phyloP scores from a whole-genome alignment of 257 asterid genomes.

The Hygrophila difformis region DNA sequence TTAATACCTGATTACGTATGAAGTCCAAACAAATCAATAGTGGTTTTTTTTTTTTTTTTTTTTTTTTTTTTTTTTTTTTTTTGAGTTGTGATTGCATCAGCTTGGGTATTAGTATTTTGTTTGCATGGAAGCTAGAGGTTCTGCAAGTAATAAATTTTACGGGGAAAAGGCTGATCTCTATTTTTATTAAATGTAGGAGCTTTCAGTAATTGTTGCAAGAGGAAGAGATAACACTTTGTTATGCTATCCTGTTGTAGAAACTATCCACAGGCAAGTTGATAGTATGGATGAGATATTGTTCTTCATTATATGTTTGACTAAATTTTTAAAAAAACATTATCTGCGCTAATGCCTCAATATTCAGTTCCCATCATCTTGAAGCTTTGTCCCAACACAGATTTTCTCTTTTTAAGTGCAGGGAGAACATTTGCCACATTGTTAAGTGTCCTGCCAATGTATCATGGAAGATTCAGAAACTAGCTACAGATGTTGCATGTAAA shows the following conservation, averaged over 20 bases:
- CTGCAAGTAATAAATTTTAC: not conserved
- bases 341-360: too few relatives aligned
- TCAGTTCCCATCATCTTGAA: too few relatives aligned
- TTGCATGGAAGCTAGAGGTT: too few relatives aligned
- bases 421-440: conserved; percentile 89
- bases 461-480: conserved; percentile 67
- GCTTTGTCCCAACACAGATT: too few relatives aligned
- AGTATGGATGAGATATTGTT: not conserved
- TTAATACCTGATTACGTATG: too few relatives aligned
- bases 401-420: conserved; percentile 34
- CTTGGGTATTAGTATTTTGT: not conserved
- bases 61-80: too few relatives aligned
- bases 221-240: conserved; percentile 60
- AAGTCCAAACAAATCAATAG: too few relatives aligned
- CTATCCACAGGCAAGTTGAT: conserved; percentile 62
- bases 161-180: conserved; percentile 5
- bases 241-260: conserved; percentile 89
- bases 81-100: not conserved
- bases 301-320: too few relatives aligned
- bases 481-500: conserved; percentile 70
- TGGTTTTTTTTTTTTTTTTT: too few relatives aligned
- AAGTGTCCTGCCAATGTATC: conserved; percentile 86
- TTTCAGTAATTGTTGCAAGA: conserved; percentile 89
- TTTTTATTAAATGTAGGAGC: conserved; percentile 48
- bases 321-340: too few relatives aligned